phyloP scores from a whole-genome alignment of 208 protist species.

The Jaenimonas drosophilae region DNA sequence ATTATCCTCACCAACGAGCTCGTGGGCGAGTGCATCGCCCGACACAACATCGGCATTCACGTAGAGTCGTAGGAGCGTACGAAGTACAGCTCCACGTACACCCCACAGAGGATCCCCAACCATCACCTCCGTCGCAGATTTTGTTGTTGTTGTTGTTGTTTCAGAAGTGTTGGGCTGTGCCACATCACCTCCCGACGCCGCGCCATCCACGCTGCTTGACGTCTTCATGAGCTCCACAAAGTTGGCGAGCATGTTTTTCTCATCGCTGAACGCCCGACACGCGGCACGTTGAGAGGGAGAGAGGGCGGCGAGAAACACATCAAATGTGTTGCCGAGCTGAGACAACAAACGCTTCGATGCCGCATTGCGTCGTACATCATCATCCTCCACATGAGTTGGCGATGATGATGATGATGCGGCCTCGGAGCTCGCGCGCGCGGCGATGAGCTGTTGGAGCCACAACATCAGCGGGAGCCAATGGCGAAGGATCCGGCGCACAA shows the following conservation, averaged over 20 bases:
- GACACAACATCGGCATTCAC: slow-evolving; percentile 49
- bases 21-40: slow-evolving; percentile 19
- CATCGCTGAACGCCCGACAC: slow-evolving; percentile 3
- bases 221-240: slow-evolving; percentile 3
- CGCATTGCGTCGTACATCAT: no score
- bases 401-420: no score
- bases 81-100: slow-evolving; percentile 34
- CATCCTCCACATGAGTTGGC: no score
- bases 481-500: slow-evolving; percentile 33
- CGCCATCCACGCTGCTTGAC: neutral
- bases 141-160: no score
- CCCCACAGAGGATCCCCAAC: slow-evolving; percentile 42
- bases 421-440: slow-evolving; percentile 9
- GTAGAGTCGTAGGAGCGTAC: slow-evolving; percentile 64
- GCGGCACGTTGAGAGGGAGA: neutral
- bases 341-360: neutral
- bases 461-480: slow-evolving; percentile 31
- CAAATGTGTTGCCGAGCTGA: neutral
- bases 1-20: slow-evolving; percentile 1
- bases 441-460: slow-evolving; percentile 34
- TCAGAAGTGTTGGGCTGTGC: no score
- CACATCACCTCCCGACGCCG: slow-evolving; percentile 1
- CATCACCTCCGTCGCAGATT: no score
- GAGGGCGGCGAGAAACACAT: slow-evolving; percentile 1
- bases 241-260: neutral